These are phyloP conservation scores for Trichoderma hamatum DNA, from an alignment of 2,329 filamentous ascomycete genomes.

Conservation along the genomic window DNA sequence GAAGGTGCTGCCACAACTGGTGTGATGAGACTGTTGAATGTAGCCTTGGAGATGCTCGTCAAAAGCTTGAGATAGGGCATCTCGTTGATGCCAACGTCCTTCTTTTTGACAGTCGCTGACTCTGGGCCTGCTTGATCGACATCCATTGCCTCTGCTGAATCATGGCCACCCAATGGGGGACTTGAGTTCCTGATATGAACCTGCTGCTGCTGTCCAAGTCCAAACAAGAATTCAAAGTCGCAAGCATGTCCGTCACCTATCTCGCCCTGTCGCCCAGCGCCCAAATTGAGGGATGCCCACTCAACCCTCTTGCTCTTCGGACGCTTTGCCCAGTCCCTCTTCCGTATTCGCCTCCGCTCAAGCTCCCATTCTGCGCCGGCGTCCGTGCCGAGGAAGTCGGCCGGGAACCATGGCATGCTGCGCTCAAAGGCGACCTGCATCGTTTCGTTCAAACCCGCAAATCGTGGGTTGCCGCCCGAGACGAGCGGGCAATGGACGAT, in stretches of 20 bases:
- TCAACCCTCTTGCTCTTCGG: constrained; percentile 81
- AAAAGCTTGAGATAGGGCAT: constrained; percentile 30
- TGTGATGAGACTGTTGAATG: constrained; percentile 38
- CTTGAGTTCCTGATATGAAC: constrained; percentile 9
- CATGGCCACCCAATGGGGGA: constrained; percentile 28
- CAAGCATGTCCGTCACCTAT: constrained; percentile 80
- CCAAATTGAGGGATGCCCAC: constrained; percentile 75
- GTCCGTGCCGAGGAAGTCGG: constrained; percentile 77
- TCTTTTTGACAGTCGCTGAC: not conserved
- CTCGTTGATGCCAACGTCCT: not conserved
- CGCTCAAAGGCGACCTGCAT: constrained; percentile 82
- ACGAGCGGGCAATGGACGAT: constrained; percentile 81
- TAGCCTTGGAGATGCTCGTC: constrained; percentile 34
- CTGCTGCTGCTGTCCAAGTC: constrained; percentile 28
- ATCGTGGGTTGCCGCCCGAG: constrained; percentile 77
- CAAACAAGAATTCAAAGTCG: constrained; percentile 76
- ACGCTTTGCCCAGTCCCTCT: constrained; percentile 73
- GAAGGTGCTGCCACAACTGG: constrained; percentile 29
- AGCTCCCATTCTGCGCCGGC: constrained; percentile 80
- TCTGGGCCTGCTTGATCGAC: constrained; percentile 33
- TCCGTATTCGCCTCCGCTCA: constrained; percentile 68
- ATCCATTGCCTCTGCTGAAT: constrained; percentile 40
- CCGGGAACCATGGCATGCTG: constrained; percentile 79
- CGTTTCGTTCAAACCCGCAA: constrained; percentile 79
- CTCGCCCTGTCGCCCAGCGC: constrained; percentile 76